Conservation (phyloP, 2,329 filamentous ascomycete genomes). For the Ophiostoma quercus region DNA sequence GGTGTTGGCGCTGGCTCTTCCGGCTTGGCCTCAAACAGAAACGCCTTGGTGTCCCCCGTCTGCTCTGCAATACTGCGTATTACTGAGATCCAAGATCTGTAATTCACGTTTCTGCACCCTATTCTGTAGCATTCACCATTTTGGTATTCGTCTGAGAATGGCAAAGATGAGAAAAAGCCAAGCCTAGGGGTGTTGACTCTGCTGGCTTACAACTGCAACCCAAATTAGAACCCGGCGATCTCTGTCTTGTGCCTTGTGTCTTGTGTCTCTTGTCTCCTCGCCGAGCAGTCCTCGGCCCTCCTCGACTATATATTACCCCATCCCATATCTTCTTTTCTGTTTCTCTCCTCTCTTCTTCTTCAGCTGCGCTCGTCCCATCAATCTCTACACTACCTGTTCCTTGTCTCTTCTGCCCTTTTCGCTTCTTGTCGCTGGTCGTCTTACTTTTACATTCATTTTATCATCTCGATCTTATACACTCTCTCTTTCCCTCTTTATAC, state of each 20-base stretch:
- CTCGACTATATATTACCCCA: constrained; percentile 5
- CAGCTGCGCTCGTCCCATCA: constrained; percentile 24
- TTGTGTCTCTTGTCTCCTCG: not conserved
- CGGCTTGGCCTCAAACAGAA: constrained; percentile 16
- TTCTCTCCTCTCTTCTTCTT: constrained; percentile 9
- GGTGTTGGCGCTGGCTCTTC: constrained; percentile 4
- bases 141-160: not conserved
- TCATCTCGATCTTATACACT: not conserved
- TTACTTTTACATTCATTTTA: not conserved
- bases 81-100: not conserved
- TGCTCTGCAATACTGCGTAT: not conserved
- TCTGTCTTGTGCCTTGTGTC: not conserved
- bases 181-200: not conserved
- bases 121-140: not conserved
- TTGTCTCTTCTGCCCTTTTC: constrained; percentile 15
- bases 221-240: not conserved
- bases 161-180: not conserved
- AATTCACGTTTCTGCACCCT: not conserved
- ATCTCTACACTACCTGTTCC: not conserved
- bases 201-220: not conserved
- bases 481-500: not conserved
- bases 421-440: constrained; percentile 27
- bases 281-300: not conserved
- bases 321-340: constrained; percentile 6
- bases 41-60: not conserved